Evolutionary conservation across 768 basidiomycete genomes (phyloP).

Genomic region (Arthromyces matolae): DNA sequence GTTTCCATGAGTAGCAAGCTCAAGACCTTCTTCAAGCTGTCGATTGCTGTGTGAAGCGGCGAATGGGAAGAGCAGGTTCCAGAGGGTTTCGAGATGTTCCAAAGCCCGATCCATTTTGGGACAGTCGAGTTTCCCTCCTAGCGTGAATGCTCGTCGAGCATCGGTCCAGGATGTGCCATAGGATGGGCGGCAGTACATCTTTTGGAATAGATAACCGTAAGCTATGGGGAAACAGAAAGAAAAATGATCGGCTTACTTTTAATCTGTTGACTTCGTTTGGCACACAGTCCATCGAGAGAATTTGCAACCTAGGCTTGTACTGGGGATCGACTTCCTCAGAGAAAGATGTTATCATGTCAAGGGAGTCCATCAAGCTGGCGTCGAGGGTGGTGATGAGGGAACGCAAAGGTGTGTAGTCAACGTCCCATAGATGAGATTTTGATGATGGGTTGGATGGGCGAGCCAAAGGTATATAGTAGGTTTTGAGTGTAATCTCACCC

Average conservation of each 20-base stretch:
- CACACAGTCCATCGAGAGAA: constrained; percentile 29
- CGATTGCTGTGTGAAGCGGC: constrained; percentile 20
- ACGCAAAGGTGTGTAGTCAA: constrained; percentile 21
- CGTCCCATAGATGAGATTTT: constrained; percentile 21
- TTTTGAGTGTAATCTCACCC: constrained; percentile 26
- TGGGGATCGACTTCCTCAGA: constrained; percentile 18
- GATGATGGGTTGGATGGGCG: constrained; percentile 8
- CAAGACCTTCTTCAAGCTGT: constrained; percentile 18
- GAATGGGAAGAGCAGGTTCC: constrained; percentile 29
- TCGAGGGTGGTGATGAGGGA: constrained; percentile 22
- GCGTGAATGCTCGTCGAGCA: constrained; percentile 22
- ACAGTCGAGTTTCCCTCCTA: constrained; percentile 24
- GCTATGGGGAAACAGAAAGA: not conserved
- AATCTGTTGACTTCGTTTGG: constrained; percentile 23
- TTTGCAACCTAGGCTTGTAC: constrained; percentile 24
- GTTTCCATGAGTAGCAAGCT: constrained; percentile 2
- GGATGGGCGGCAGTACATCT: constrained; percentile 29
- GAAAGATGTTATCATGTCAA: constrained; percentile 25
- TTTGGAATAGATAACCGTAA: not conserved
- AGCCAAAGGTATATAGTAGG: constrained; percentile 27
- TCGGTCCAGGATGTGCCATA: constrained; percentile 27
- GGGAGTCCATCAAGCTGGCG: constrained; percentile 21
- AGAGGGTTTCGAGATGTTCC: constrained; percentile 21
- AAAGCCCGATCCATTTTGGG: constrained; percentile 21
- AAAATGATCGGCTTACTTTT: constrained; percentile 17